Percentiles rank a stretch among this genome's conserved stretches.
phyloP scores from a whole-genome alignment of 2,329 filamentous ascomycete genomes.

The Talaromyces sp. region DNA sequence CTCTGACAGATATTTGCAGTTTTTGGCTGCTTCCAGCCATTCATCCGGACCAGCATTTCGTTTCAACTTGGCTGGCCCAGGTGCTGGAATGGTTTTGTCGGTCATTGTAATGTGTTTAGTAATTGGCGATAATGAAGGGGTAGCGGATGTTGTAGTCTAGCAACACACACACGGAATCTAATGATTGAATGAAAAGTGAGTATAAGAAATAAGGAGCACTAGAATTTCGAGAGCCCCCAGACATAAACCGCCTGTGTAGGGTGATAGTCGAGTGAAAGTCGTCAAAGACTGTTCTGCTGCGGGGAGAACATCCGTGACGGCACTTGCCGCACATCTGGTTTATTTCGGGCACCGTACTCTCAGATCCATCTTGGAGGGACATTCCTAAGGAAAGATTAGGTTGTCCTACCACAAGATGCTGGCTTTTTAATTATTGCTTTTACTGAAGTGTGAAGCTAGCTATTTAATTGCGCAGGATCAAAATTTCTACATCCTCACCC shows the following conservation, averaged over 20 bases:
- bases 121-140: constrained; percentile 18
- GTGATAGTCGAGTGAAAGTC: neutral
- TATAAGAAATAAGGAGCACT: neutral
- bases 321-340: neutral
- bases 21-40: constrained; percentile 94
- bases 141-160: neutral
- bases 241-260: constrained; percentile 12
- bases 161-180: neutral
- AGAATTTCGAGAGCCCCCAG: neutral
- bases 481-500: neutral
- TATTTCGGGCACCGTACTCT: neutral
- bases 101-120: constrained; percentile 28
- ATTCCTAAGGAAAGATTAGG: neutral
- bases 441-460: neutral
- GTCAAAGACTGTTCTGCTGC: neutral
- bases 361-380: neutral
- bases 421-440: neutral
- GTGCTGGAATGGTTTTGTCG: constrained; percentile 69
- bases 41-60: constrained; percentile 85
- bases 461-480: neutral
- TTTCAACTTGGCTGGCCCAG: constrained; percentile 80
- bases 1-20: constrained; percentile 95
- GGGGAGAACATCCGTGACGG: constrained; percentile 13
- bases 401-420: neutral
- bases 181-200: neutral